These are phyloP conservation scores for Pythium angustatum DNA, from an alignment of 352 stramenopile genomes.

Conservation along the genomic window DNA sequence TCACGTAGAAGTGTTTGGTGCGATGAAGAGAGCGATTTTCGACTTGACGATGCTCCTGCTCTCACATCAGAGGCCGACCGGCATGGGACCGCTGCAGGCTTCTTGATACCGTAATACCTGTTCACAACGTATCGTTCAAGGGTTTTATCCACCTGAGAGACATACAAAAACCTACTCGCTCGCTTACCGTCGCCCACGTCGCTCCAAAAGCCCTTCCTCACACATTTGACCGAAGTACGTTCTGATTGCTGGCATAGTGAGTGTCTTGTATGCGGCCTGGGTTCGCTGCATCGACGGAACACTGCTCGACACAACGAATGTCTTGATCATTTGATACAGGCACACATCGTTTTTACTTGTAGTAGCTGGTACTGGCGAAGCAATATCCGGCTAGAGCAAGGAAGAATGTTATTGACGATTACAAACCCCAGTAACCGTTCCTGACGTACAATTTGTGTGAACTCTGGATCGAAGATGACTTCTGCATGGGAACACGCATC, in stretches of 20 bases:
- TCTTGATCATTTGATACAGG: conserved; percentile 26
- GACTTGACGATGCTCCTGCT: not conserved
- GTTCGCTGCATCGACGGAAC: conserved; percentile 24
- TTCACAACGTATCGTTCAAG: not conserved
- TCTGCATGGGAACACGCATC: not conserved
- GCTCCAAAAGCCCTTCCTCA: conserved; percentile 26
- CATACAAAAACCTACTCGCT: not conserved
- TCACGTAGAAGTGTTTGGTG: not conserved
- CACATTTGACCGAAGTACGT: conserved; percentile 24
- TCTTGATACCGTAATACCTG: conserved; percentile 8
- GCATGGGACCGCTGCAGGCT: not conserved
- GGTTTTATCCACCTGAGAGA: not conserved
- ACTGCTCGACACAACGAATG: conserved; percentile 13
- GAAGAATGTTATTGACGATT: not conserved
- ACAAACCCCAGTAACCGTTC: not conserved
- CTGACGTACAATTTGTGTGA: conserved; percentile 19
- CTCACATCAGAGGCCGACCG: too few relatives aligned
- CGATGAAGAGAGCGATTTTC: not conserved
- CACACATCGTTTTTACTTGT: conserved; percentile 1
- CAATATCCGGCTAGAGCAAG: not conserved
- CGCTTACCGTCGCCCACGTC: conserved; percentile 14
- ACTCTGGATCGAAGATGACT: conserved; percentile 25
- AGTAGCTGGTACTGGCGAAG: not conserved
- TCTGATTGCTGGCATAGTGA: conserved; percentile 5
- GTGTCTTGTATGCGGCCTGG: not conserved